These are phyloP conservation scores for Sugiyamaella japonica DNA, from an alignment of 1,139 yeast genomes.

Conservation along the genomic window DNA sequence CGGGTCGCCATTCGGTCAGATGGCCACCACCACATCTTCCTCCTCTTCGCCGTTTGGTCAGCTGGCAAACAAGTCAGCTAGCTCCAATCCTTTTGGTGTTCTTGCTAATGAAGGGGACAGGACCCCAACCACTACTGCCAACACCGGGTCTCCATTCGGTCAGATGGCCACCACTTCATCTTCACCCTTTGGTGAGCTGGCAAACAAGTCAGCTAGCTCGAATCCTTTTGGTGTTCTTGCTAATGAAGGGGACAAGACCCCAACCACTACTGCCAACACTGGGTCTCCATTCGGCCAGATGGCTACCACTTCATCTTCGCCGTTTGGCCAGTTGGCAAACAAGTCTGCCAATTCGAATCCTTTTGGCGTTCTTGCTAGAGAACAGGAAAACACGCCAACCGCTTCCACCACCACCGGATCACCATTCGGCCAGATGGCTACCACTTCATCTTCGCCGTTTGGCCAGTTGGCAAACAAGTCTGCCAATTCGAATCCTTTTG, in stretches of 20 bases:
- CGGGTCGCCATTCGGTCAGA: conserved; percentile 10
- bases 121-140: background rate
- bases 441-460: conserved; percentile 3
- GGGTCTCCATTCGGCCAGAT: conserved; percentile 10
- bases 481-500: conserved; percentile 20
- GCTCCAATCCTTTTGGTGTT: conserved; percentile 21
- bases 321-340: conserved; percentile 5
- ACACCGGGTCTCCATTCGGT: too few relatives aligned
- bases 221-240: conserved; percentile 23
- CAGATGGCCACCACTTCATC: too few relatives aligned
- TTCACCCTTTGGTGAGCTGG: too few relatives aligned
- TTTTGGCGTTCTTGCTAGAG: conserved; percentile 17
- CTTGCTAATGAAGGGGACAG: conserved; percentile 9
- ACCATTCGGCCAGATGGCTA: conserved; percentile 8
- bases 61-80: conserved; percentile 1
- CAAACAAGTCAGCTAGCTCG: conserved; percentile 1
- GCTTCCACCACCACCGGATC: background rate
- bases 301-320: conserved; percentile 3
- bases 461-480: conserved; percentile 1
- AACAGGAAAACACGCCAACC: background rate
- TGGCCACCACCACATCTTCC: background rate
- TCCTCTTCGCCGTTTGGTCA: conserved; percentile 6
- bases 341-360: conserved; percentile 16
- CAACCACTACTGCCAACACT: background rate
- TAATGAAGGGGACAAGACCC: background rate